phyloP scores from a whole-genome alignment of 2,329 filamentous ascomycete species.

The Cercospora sojina region DNA sequence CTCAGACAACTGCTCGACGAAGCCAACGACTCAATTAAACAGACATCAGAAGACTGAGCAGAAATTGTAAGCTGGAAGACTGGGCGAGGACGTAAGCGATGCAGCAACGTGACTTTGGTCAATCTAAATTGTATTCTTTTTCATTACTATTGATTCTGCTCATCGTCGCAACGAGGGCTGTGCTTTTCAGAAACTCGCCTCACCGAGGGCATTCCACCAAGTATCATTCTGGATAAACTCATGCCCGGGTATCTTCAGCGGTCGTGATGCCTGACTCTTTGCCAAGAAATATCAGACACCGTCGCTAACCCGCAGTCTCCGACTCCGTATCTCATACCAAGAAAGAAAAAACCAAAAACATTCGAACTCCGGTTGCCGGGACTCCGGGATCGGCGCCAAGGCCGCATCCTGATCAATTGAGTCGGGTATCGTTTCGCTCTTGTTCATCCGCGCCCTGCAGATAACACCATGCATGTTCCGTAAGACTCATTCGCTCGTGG shows the following conservation, averaged over 20 bases:
- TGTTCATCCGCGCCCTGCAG: not conserved
- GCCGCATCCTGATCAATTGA: not conserved
- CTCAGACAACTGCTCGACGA: not conserved
- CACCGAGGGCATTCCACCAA: not conserved
- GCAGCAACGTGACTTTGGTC: not conserved
- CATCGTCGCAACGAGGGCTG: not conserved
- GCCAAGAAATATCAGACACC: not conserved
- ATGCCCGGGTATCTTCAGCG: not conserved
- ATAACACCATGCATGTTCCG: not conserved
- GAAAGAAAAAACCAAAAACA: not conserved
- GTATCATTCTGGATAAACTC: not conserved
- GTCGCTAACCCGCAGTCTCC: not conserved
- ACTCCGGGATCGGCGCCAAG: not conserved
- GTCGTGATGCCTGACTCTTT: not conserved
- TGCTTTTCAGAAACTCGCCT: not conserved
- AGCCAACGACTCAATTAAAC: not conserved
- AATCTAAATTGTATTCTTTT: not conserved
- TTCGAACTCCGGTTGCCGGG: not conserved
- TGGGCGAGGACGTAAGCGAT: not conserved
- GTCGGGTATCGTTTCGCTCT: not conserved
- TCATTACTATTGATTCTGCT: not conserved
- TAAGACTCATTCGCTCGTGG: not conserved
- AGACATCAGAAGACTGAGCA: not conserved
- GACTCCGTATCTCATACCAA: not conserved
- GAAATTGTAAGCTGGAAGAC: not conserved